Conservation (phyloP, 441 rosid species). For the Gossypium trilobum region DNA sequence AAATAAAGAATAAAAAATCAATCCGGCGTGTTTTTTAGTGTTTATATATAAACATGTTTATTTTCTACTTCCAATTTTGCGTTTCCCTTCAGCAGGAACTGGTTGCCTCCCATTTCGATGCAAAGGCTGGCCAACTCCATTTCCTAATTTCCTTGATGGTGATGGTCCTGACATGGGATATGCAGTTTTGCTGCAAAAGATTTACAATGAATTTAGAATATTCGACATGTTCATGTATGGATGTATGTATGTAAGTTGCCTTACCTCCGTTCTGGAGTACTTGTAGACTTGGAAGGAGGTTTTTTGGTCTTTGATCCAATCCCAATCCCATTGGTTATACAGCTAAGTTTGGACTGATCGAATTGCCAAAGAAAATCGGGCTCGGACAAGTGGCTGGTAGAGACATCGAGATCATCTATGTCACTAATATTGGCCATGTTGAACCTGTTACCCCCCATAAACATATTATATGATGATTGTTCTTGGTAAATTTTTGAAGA, state of each 20-base stretch:
- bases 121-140: constrained; percentile 32
- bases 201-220: neutral
- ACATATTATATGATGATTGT: constrained; percentile 55
- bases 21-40: constrained; percentile 18
- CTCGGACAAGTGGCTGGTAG: constrained; percentile 81
- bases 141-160: constrained; percentile 49
- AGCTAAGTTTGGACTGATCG: constrained; percentile 53
- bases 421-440: constrained; percentile 31
- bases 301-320: constrained; percentile 43
- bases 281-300: constrained; percentile 44
- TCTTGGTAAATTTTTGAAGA: constrained; percentile 52
- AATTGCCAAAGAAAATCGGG: constrained; percentile 84
- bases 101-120: constrained; percentile 48
- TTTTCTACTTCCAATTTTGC: constrained; percentile 48
- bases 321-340: constrained; percentile 37
- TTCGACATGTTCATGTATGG: neutral
- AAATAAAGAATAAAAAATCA: constrained; percentile 21
- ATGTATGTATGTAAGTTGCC: neutral
- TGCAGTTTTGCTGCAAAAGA: constrained; percentile 40
- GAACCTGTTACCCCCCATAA: constrained; percentile 42
- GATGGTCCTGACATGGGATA: constrained; percentile 45
- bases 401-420: constrained; percentile 70
- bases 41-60: constrained; percentile 20
- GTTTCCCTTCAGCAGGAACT: constrained; percentile 47
- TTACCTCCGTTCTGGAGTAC: constrained; percentile 54